phyloP scores from a whole-genome alignment of 2,329 filamentous ascomycete genomes.

The Aphanocladium album region DNA sequence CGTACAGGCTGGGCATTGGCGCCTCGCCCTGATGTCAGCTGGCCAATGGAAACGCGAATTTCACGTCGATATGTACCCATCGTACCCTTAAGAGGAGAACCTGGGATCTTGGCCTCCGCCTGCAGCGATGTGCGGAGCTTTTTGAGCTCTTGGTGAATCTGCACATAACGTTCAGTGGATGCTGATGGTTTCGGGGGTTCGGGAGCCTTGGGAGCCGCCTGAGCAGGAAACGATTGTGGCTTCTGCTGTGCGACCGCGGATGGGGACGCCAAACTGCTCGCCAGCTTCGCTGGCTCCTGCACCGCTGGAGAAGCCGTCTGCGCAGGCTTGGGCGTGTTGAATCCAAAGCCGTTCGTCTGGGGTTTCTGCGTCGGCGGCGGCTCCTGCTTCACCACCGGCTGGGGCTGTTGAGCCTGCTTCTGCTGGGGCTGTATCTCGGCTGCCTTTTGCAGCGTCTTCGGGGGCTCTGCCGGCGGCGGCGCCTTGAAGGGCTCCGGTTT shows the following conservation, averaged over 20 bases:
- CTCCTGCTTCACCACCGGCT: constrained; percentile 8
- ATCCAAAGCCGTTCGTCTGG: constrained; percentile 18
- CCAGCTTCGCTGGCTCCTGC: constrained; percentile 2
- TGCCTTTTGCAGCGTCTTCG: constrained; percentile 14
- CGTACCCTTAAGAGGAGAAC: constrained; percentile 52
- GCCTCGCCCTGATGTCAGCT: constrained; percentile 61
- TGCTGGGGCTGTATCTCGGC: not conserved
- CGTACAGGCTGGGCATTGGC: constrained; percentile 47
- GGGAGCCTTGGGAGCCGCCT: constrained; percentile 1
- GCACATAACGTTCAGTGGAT: constrained; percentile 39
- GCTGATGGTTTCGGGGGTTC: not conserved
- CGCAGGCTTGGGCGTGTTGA: constrained; percentile 20
- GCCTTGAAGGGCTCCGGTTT: constrained; percentile 11
- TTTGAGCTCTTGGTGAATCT: constrained; percentile 66
- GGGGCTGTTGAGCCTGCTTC: not conserved
- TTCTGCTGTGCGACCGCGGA: constrained; percentile 10
- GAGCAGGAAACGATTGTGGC: constrained; percentile 11
- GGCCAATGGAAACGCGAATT: constrained; percentile 67
- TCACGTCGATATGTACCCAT: constrained; percentile 68
- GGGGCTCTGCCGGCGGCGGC: constrained; percentile 4
- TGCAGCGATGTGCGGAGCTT: constrained; percentile 58
- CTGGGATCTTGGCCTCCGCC: constrained; percentile 45
- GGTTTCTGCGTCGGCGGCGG: constrained; percentile 10
- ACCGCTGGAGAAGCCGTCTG: constrained; percentile 15
- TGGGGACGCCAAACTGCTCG: not conserved